Evolutionary conservation across 2,329 filamentous ascomycete genomes (phyloP).

Genomic region (Biscogniauxia marginata): DNA sequence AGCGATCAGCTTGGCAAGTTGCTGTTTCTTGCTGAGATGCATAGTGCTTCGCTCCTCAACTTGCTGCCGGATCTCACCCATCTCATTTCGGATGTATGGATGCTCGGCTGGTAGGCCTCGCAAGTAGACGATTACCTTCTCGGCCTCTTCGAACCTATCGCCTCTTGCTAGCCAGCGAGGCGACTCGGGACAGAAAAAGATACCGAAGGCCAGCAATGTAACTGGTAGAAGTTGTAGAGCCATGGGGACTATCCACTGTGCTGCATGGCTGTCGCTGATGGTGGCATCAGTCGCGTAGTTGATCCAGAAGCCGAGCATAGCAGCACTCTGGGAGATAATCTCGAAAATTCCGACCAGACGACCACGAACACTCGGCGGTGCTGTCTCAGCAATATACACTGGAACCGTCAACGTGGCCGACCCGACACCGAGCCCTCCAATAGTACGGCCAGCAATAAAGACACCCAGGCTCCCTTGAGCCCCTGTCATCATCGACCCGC

Average conservation of each 20-base stretch:
- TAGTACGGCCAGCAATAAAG: slow-evolving; percentile 54
- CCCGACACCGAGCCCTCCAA: slow-evolving; percentile 51
- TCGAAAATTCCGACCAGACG: slow-evolving; percentile 50
- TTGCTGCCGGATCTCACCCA: slow-evolving; percentile 58
- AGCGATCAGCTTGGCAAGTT: slow-evolving; percentile 36
- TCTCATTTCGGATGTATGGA: slow-evolving; percentile 53
- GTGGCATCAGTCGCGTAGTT: slow-evolving; percentile 18
- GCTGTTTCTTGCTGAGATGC: slow-evolving; percentile 29
- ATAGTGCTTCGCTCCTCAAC: slow-evolving; percentile 36
- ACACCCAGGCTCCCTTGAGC: slow-evolving; percentile 44
- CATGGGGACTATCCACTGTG: slow-evolving; percentile 45
- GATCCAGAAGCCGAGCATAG: slow-evolving; percentile 45
- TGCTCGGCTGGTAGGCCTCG: slow-evolving; percentile 51
- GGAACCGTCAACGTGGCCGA: slow-evolving; percentile 47
- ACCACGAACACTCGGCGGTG: slow-evolving; percentile 51
- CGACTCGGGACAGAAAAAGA: slow-evolving; percentile 34
- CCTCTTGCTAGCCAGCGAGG: slow-evolving; percentile 37
- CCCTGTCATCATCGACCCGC: slow-evolving; percentile 52
- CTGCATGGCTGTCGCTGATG: slow-evolving; percentile 11
- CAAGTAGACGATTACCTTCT: slow-evolving; percentile 40
- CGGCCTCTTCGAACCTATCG: slow-evolving; percentile 39
- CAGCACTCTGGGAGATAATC: slow-evolving; percentile 49
- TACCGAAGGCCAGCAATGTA: slow-evolving; percentile 31
- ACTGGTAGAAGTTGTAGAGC: slow-evolving; percentile 43
- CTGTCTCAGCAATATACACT: slow-evolving; percentile 56